Evolutionary conservation across 768 basidiomycete species (phyloP), one percentile per base, ranked within the genome.

Genomic region (Pisolithus sp.): DNA sequence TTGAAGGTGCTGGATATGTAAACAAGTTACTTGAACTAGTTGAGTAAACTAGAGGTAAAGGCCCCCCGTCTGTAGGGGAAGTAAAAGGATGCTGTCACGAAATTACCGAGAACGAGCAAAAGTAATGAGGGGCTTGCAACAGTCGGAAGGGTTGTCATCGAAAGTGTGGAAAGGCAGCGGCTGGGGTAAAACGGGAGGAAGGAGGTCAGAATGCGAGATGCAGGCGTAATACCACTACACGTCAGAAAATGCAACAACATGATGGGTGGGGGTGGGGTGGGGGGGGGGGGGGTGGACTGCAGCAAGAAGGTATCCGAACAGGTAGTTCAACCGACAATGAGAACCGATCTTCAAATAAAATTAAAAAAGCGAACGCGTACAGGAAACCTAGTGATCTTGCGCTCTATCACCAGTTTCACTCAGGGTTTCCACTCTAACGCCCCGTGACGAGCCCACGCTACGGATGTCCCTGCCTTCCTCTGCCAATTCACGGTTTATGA

Each of bases 401-500:
- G 68, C 68, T 28, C 75, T 74, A 59, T 76, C 78, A 56, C 71
- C 77, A 56, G 70, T 68, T 61, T 81, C 79, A 64, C 79, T 78
- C 53, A 79, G 67, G 57, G 82, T 82, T 67, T 91, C 88, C 53
- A 93, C 86, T 62, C 72, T 80, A 53, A 89, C 86, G 39, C 86
- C 89, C 61, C 89, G 76, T 59, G 83, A 85, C 39, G 86, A 89
- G 59, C 80, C 74, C 36, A 93, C 91, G 63, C 87, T 91, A 63
- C 87, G 74, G 41, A 93, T 86, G 65, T 91, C 90, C 60, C 86
- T 76, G n/a, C 91, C 91, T 65, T 93, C 91, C 69, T 92, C 89
- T 21, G 89, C 88, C 50, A 93, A 69, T 69, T 92, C 89, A 54
- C 83, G 76, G 61, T 76, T 83, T 46, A 93, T 68, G 53, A 70